Conservation (phyloP, 179 eudicot genomes). For the Vitellaria paradoxa region DNA sequence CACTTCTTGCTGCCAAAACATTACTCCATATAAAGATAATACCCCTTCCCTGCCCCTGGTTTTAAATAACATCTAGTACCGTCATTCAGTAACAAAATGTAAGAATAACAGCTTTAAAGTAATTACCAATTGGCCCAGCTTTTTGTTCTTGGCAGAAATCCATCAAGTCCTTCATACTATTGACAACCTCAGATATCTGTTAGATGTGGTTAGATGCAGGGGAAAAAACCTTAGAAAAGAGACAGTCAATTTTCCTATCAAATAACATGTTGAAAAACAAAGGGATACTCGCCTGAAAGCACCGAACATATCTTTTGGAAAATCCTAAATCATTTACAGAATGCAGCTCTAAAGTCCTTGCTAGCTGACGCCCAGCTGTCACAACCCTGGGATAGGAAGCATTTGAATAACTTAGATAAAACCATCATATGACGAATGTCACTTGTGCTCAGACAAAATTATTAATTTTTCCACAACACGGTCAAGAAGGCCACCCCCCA, state of each 20-base stretch:
- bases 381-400: slow-evolving; percentile 56
- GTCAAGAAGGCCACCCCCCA: too few species aligned
- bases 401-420: not conserved
- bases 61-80: too few species aligned
- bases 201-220: slow-evolving; percentile 1
- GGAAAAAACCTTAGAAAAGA: not conserved
- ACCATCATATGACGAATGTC: slow-evolving; percentile 4
- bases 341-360: slow-evolving; percentile 78
- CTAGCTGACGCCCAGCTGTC: slow-evolving; percentile 83
- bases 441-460: not conserved
- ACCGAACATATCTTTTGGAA: slow-evolving; percentile 90
- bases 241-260: not conserved
- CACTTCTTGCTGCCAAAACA: too few species aligned
- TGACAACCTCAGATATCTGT: slow-evolving; percentile 96
- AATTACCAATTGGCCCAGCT: slow-evolving; percentile 81
- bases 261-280: not conserved
- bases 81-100: not conserved
- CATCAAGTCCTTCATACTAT: slow-evolving; percentile 88
- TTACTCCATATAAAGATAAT: too few species aligned
- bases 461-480: not conserved
- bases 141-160: slow-evolving; percentile 71
- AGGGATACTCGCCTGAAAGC: slow-evolving; percentile 64
- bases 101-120: not conserved
- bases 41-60: too few species aligned
- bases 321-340: slow-evolving; percentile 94